Percentiles rank a stretch among this genome's conserved stretches.
phyloP scores from a whole-genome alignment of 805 yeast species.

The Kluyveromyces wickerhamii region DNA sequence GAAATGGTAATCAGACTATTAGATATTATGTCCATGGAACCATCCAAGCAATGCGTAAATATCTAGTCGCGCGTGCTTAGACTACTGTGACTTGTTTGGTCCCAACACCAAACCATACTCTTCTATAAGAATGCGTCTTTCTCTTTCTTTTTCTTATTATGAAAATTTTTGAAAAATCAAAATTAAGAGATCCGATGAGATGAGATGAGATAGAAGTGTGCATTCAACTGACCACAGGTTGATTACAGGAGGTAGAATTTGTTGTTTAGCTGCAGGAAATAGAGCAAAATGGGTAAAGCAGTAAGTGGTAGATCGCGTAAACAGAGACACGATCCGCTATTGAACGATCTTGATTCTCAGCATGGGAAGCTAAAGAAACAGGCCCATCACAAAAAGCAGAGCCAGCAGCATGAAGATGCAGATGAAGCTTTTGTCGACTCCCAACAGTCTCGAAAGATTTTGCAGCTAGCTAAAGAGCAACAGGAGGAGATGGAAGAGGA shows the following conservation, averaged over 20 bases:
- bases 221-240: not conserved
- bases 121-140: no score
- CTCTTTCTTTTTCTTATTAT: not conserved
- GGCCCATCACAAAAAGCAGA: constrained; percentile 29
- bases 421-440: constrained; percentile 73
- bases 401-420: constrained; percentile 36
- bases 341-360: constrained; percentile 67
- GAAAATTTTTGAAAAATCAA: constrained; percentile 5
- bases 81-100: no score
- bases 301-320: constrained; percentile 40
- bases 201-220: constrained; percentile 1
- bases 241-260: no score
- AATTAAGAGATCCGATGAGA: constrained; percentile 6
- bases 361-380: constrained; percentile 59
- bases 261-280: no score
- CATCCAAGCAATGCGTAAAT: no score
- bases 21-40: no score
- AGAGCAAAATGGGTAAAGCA: constrained; percentile 69
- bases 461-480: constrained; percentile 86
- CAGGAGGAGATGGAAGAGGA: constrained; percentile 83
- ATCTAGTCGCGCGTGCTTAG: no score
- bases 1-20: no score
- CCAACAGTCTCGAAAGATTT: constrained; percentile 69
- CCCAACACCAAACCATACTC: no score
- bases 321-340: constrained; percentile 74